These are phyloP conservation scores for Wickerhamiella sergipiensis DNA, from an alignment of 805 yeast species.

Conservation along the genomic window DNA sequence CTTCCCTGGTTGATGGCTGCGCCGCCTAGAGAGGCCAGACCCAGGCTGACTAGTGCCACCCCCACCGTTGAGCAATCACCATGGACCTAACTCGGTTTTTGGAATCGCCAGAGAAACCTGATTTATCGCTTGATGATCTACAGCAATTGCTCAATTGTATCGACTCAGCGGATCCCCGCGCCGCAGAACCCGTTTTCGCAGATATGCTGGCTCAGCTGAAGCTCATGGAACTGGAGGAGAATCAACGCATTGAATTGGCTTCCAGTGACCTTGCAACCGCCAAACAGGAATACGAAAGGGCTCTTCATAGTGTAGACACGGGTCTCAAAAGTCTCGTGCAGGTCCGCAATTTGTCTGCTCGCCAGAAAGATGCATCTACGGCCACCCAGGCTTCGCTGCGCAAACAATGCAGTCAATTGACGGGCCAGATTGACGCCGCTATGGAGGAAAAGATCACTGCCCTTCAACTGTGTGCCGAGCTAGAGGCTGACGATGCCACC, in stretches of 20 bases:
- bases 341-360: neutral
- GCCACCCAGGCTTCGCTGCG: neutral
- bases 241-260: neutral
- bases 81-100: neutral
- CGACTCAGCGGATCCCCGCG: neutral
- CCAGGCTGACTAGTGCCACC: neutral
- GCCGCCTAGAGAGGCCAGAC: too few species aligned
- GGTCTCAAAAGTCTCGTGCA: neutral
- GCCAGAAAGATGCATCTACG: neutral
- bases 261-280: neutral
- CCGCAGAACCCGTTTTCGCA: neutral
- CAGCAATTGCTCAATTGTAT: neutral
- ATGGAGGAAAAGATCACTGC: neutral
- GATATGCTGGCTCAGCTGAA: neutral
- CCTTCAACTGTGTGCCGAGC: neutral
- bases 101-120: neutral
- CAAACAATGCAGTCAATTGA: neutral
- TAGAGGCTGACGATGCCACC: neutral
- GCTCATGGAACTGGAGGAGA: neutral
- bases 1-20: too few species aligned
- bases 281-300: neutral
- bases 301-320: neutral
- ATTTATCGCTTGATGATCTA: neutral
- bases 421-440: neutral
- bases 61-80: too few species aligned